These are phyloP conservation scores for Termitomyces sp. DNA, from an alignment of 768 basidiomycete genomes.

Conservation along the genomic window DNA sequence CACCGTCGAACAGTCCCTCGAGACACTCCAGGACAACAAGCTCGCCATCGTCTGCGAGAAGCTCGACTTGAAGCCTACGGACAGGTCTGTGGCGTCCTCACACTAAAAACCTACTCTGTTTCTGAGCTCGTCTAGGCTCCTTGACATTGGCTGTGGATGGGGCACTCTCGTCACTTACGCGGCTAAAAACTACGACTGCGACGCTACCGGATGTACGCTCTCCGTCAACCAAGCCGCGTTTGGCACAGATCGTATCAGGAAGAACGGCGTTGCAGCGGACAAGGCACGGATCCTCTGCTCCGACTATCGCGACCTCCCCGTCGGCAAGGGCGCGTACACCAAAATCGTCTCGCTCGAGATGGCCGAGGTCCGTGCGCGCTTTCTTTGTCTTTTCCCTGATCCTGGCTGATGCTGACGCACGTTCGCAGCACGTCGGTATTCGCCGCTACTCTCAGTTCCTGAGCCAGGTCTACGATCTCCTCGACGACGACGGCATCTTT, in stretches of 20 bases:
- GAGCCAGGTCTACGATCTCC: slow-evolving; percentile 85
- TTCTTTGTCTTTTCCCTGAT: too few relatives aligned
- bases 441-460: slow-evolving; percentile 89
- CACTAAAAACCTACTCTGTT: neutral
- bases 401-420: slow-evolving; percentile 1
- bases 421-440: slow-evolving; percentile 86
- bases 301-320: slow-evolving; percentile 90
- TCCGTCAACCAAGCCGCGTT: slow-evolving; percentile 90
- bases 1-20: slow-evolving; percentile 75
- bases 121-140: slow-evolving; percentile 41
- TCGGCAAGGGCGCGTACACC: slow-evolving; percentile 69
- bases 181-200: slow-evolving; percentile 95
- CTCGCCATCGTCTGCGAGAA: slow-evolving; percentile 94
- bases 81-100: slow-evolving; percentile 46
- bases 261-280: slow-evolving; percentile 70
- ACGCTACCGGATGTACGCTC: slow-evolving; percentile 94
- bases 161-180: slow-evolving; percentile 94
- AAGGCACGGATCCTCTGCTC: slow-evolving; percentile 90
- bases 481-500: slow-evolving; percentile 93
- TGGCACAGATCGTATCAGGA: slow-evolving; percentile 81
- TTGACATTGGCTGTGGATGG: slow-evolving; percentile 95
- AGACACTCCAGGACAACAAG: slow-evolving; percentile 98
- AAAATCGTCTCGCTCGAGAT: slow-evolving; percentile 98
- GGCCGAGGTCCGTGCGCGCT: slow-evolving; percentile 71
- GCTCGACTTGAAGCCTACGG: slow-evolving; percentile 82